These are phyloP conservation scores for Xylariaceae sp. DNA, from an alignment of 2,329 filamentous ascomycete genomes.

Conservation along the genomic window DNA sequence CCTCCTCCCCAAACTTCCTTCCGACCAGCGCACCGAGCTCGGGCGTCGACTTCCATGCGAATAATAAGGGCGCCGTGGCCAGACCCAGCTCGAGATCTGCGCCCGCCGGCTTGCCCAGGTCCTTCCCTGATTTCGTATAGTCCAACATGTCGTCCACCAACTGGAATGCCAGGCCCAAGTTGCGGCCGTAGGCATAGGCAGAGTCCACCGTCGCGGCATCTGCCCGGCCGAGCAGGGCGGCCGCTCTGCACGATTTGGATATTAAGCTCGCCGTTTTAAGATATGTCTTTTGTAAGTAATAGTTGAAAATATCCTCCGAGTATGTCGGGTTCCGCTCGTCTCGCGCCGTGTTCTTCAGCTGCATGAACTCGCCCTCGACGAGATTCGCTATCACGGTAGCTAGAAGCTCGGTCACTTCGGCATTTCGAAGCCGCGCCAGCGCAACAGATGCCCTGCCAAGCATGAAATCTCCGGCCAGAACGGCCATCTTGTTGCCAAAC, in stretches of 20 bases:
- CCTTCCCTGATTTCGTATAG: slow-evolving; percentile 78
- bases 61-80: slow-evolving; percentile 87
- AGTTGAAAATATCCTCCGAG: slow-evolving; percentile 82
- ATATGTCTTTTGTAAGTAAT: slow-evolving; percentile 98
- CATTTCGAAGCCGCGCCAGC: slow-evolving; percentile 80
- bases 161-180: slow-evolving; percentile 91
- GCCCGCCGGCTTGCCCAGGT: slow-evolving; percentile 90
- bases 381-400: slow-evolving; percentile 96
- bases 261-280: slow-evolving; percentile 94
- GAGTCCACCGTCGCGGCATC: slow-evolving; percentile 78
- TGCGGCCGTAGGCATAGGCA: slow-evolving; percentile 87
- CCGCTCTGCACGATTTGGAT: slow-evolving; percentile 88
- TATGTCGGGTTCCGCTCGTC: slow-evolving; percentile 81
- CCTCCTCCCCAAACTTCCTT: slow-evolving; percentile 77
- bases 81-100: slow-evolving; percentile 90
- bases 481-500: slow-evolving; percentile 99
- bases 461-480: slow-evolving; percentile 93
- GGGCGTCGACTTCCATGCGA: slow-evolving; percentile 86
- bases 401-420: slow-evolving; percentile 89
- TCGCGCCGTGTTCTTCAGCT: slow-evolving; percentile 88
- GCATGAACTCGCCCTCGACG: slow-evolving; percentile 99
- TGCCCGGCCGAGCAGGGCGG: slow-evolving; percentile 77
- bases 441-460: slow-evolving; percentile 90
- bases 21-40: slow-evolving; percentile 85
- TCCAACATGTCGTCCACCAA: slow-evolving; percentile 97